Evolutionary conservation across 139 green algal genomes (phyloP).

Genomic region (Astrephomene gubernaculifera): DNA sequence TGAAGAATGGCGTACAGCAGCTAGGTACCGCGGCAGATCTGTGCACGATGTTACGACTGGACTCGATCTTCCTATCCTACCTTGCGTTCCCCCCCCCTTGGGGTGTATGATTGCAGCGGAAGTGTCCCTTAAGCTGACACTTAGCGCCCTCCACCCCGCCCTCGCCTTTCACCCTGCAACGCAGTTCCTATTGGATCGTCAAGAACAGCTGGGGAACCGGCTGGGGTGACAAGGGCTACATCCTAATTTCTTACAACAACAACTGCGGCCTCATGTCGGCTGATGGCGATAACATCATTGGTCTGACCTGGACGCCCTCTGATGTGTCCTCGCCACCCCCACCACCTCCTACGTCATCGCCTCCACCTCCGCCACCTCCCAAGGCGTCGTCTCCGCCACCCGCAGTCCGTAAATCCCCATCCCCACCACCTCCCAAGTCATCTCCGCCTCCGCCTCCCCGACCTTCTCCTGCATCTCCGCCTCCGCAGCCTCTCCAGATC

Average conservation of each 20-base stretch:
- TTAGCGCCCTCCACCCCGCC: too few relatives aligned
- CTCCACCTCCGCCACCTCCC: neutral
- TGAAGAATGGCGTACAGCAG: neutral
- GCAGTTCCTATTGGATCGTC: conserved; percentile 88
- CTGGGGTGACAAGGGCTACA: conserved; percentile 93
- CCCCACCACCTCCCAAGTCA: neutral
- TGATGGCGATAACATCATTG: neutral
- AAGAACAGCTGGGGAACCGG: conserved; percentile 94
- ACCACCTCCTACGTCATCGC: neutral
- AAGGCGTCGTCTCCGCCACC: neutral
- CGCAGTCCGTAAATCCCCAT: neutral
- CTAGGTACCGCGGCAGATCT: neutral
- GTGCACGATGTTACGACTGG: neutral
- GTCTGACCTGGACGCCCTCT: neutral
- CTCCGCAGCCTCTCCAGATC: too few relatives aligned
- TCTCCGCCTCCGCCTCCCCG: neutral
- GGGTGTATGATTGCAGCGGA: too few relatives aligned
- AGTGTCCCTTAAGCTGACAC: too few relatives aligned
- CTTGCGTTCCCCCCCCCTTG: too few relatives aligned
- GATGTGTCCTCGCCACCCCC: neutral
- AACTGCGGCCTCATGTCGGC: conserved; percentile 8
- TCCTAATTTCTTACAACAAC: conserved; percentile 49
- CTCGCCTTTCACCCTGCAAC: neutral
- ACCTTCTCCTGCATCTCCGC: neutral
- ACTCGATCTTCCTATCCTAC: too few relatives aligned